These are phyloP conservation scores for Solanum etuberosum DNA, from an alignment of 257 asterid genomes.

Conservation along the genomic window DNA sequence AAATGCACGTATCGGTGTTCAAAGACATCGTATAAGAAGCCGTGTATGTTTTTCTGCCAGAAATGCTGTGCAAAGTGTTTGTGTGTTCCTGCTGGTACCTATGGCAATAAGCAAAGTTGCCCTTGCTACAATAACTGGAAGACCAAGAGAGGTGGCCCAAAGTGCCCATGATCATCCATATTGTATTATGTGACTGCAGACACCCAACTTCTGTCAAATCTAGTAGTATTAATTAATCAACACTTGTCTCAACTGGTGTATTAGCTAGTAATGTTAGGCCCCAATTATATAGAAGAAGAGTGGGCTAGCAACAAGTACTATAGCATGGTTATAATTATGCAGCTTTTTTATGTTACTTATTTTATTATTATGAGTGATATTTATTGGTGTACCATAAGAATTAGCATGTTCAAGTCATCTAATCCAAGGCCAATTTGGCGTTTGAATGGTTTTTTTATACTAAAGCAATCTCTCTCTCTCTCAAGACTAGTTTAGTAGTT, in stretches of 20 bases:
- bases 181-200: background rate
- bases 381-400: background rate
- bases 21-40: background rate
- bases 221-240: background rate
- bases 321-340: background rate
- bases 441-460: background rate
- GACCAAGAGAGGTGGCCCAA: constrained; percentile 6
- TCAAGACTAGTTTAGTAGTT: background rate
- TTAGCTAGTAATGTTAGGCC: background rate
- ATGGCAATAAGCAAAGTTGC: constrained; percentile 1
- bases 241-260: background rate
- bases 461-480: background rate
- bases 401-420: background rate
- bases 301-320: background rate
- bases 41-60: constrained; percentile 3
- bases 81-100: constrained; percentile 4
- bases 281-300: background rate
- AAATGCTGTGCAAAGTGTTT: background rate
- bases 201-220: background rate
- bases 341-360: background rate
- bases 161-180: background rate
- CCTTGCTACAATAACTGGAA: constrained; percentile 10
- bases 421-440: background rate
- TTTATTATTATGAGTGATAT: background rate
- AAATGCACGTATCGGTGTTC: background rate